phyloP scores from a whole-genome alignment of 2,329 filamentous ascomycete genomes.

The Lasiodiplodia theobromae region DNA sequence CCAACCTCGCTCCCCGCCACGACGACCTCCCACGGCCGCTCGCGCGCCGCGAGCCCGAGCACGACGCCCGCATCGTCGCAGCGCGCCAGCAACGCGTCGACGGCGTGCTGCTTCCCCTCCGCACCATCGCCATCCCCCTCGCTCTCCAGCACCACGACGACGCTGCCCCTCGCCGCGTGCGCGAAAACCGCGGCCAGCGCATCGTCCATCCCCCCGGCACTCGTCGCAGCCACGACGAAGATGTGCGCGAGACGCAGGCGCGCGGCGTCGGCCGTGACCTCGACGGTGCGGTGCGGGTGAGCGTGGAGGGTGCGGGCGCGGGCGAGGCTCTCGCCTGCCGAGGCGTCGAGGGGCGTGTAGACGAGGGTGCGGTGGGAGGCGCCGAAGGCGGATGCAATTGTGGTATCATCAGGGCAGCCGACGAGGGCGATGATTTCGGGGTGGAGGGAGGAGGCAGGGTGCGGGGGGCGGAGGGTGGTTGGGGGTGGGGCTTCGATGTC shows the following conservation, averaged over 20 bases:
- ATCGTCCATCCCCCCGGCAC: not conserved
- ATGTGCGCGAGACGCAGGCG: constrained; percentile 1
- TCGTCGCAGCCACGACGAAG: not conserved
- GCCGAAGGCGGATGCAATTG: not conserved
- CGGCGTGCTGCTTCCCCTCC: not conserved
- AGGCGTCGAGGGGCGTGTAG: not conserved
- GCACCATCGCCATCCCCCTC: not conserved
- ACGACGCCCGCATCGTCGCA: not conserved
- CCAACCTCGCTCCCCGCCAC: not conserved
- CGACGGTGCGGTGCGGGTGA: not conserved
- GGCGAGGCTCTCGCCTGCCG: not conserved
- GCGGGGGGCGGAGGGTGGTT: not conserved
- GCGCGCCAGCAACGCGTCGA: not conserved
- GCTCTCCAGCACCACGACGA: constrained; percentile 2
- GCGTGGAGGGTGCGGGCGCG: constrained; percentile 3
- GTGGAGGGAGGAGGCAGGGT: not conserved
- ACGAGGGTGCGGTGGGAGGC: constrained; percentile 10
- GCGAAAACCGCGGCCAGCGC: not conserved
- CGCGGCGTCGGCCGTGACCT: not conserved
- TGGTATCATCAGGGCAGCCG: not conserved
- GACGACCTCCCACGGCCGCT: constrained; percentile 10
- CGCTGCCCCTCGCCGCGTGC: not conserved
- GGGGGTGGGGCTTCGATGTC: not conserved
- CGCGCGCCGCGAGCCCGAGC: constrained; percentile 30
- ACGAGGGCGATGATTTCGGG: constrained; percentile 12